These are phyloP conservation scores for Auricularia cornea DNA, from an alignment of 768 basidiomycete genomes.

Conservation along the genomic window DNA sequence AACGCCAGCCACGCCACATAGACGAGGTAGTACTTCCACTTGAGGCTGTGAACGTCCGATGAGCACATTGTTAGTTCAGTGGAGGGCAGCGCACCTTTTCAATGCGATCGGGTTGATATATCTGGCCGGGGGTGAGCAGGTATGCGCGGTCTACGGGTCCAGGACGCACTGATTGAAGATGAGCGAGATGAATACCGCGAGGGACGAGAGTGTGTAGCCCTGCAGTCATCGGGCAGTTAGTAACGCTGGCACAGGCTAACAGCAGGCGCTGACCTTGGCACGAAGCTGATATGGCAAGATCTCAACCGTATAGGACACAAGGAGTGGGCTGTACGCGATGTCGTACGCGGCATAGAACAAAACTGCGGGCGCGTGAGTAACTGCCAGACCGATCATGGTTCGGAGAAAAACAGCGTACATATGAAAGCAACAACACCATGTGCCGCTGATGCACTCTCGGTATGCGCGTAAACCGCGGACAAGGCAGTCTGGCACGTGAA, in stretches of 20 bases:
- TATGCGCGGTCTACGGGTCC: too few species aligned
- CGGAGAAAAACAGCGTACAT: too few species aligned
- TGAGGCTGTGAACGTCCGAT: constrained; percentile 34
- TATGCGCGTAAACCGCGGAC: constrained; percentile 49
- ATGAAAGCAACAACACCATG: too few species aligned
- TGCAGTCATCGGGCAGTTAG: too few species aligned
- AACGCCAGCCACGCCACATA: constrained; percentile 56
- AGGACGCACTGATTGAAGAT: constrained; percentile 64
- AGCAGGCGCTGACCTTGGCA: constrained; percentile 45
- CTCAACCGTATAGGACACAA: constrained; percentile 82
- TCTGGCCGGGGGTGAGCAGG: too few species aligned
- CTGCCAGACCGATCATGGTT: constrained; percentile 14
- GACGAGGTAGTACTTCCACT: constrained; percentile 45
- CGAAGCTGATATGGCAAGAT: constrained; percentile 77
- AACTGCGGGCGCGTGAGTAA: constrained; percentile 76
- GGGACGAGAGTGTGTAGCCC: constrained; percentile 69
- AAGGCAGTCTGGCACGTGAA: constrained; percentile 50
- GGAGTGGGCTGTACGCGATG: constrained; percentile 77
- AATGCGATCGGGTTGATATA: too few species aligned
- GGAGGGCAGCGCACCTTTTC: too few species aligned
- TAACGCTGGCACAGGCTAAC: too few species aligned
- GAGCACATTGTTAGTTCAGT: too few species aligned
- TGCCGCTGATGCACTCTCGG: constrained; percentile 17
- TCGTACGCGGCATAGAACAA: constrained; percentile 73
- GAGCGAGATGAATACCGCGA: constrained; percentile 66